These are phyloP conservation scores for Colletotrichum sp. DNA, from an alignment of 2,329 filamentous ascomycete genomes.

Conservation along the genomic window DNA sequence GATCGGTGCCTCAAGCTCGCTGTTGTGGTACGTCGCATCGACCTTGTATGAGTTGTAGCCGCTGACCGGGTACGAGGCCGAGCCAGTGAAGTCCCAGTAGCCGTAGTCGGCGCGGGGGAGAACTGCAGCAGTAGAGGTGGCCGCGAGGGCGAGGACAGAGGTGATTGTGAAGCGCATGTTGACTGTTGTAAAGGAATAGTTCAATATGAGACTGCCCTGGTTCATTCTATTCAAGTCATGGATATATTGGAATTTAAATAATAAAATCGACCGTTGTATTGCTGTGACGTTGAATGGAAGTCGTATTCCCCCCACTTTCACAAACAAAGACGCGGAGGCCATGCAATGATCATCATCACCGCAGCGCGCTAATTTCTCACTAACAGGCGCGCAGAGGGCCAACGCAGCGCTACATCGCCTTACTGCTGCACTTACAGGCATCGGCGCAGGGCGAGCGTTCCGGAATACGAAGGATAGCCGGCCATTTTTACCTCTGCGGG, in stretches of 20 bases:
- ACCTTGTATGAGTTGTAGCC: background rate
- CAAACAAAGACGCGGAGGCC: background rate
- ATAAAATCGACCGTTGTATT: background rate
- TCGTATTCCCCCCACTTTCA: background rate
- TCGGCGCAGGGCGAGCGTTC: background rate
- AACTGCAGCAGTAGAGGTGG: background rate
- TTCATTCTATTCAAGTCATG: background rate
- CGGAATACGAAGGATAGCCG: background rate
- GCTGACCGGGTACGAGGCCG: background rate
- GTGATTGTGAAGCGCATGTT: background rate
- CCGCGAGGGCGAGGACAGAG: background rate
- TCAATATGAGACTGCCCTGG: background rate
- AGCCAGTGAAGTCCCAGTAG: constrained; percentile 5
- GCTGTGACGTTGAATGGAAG: background rate
- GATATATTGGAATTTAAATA: background rate
- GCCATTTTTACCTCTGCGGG: background rate
- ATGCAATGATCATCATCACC: background rate
- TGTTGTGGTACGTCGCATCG: background rate
- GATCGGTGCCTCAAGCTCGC: background rate
- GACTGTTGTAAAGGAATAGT: background rate
- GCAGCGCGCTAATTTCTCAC: background rate
- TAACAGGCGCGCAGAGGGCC: background rate
- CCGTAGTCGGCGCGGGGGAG: background rate
- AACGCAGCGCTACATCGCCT: background rate
- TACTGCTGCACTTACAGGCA: background rate